A percentile compares a stretch with the other conserved stretches of the same genome.
phyloP scores from a whole-genome alignment of 2,329 filamentous ascomycete species.

The Ophiostoma angusticollis region DNA sequence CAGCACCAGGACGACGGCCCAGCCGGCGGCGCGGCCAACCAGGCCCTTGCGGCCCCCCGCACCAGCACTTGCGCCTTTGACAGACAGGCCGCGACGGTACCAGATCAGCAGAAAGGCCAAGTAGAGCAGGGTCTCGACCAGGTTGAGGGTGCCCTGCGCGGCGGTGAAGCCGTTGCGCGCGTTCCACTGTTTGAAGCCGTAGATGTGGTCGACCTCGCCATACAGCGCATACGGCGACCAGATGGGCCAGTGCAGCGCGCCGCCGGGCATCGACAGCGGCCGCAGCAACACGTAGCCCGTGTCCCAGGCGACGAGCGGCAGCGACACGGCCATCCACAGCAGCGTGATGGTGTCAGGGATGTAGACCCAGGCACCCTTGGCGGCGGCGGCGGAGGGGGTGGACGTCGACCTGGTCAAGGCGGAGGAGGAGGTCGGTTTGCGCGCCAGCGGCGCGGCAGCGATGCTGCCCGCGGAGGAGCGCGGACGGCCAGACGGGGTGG shows the following conservation, averaged over 20 bases:
- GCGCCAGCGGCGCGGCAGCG: neutral
- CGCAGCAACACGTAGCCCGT: slow-evolving; percentile 65
- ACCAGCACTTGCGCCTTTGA: slow-evolving; percentile 7
- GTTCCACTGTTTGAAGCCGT: slow-evolving; percentile 62
- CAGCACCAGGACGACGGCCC: slow-evolving; percentile 36
- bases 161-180: slow-evolving; percentile 60
- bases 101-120: slow-evolving; percentile 24
- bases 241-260: slow-evolving; percentile 55
- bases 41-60: slow-evolving; percentile 22
- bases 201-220: slow-evolving; percentile 65
- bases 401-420: slow-evolving; percentile 4
- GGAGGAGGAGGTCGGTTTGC: slow-evolving; percentile 6
- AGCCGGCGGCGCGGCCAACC: slow-evolving; percentile 29
- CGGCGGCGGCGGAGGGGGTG: no score
- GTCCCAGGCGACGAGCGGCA: slow-evolving; percentile 76
- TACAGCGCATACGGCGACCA: slow-evolving; percentile 74
- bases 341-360: slow-evolving; percentile 35
- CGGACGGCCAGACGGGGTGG: slow-evolving; percentile 9
- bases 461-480: slow-evolving; percentile 7
- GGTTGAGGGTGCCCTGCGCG: slow-evolving; percentile 48
- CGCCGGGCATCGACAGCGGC: slow-evolving; percentile 71
- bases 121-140: slow-evolving; percentile 25
- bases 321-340: slow-evolving; percentile 59
- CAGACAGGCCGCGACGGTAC: slow-evolving; percentile 15
- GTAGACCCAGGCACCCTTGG: slow-evolving; percentile 37